Base-by-base conservation (phyloP, 2,329 filamentous ascomycete genomes). In the Aspergillus sp. region DNA sequence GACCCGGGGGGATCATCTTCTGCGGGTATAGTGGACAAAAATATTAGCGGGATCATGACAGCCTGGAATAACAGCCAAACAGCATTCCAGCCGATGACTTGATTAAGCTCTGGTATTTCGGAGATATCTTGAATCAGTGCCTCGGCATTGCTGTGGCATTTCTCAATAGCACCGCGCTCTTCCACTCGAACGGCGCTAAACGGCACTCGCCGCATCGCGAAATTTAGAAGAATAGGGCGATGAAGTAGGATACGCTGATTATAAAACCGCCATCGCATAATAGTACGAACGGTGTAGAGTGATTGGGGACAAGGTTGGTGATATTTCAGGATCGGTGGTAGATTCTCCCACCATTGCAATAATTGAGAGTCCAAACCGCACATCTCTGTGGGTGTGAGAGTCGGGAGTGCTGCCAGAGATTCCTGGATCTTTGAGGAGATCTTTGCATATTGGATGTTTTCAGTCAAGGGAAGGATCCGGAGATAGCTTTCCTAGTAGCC, bases 251-350 rank as follows among this genome's bases (percentile, higher is more conserved):
- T 87, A 51, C 88, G 85, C 39, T 90, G 81, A 66, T 90, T 91
- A 69, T 90, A 86, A 67, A 89, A 91, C 17, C 89, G 83, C 89
- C 89, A 92, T 70, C 89, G 89, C 86, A 91, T 90, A 65, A 91
- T 82, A 64, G 85, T 85, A 45, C 88, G 82, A 1, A 86, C 84
- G 48, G 88, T 85, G 64, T 85, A 85, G 13, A 91, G 80, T 4
- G 86, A 83, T 61, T 89, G 86, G 0, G 87, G 84, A 67, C 86
- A 89, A 3, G 86, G 83, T 56, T 90, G 85, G 11, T 76, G 81
- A 17, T 83, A 82, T 58, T 82, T 78, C 18, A 88, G 76, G n/a
- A 87, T 76, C 79, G 83, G 83, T 5, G 88, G 89, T 3, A 91
- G 80, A 53, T 82, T 84, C 57, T 84, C 83, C 73, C 89, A 86